Percentiles rank a stretch among this genome's conserved stretches.
Conservation (phyloP, 1,139 yeast species). For the Arxiozyma slooffiae region DNA sequence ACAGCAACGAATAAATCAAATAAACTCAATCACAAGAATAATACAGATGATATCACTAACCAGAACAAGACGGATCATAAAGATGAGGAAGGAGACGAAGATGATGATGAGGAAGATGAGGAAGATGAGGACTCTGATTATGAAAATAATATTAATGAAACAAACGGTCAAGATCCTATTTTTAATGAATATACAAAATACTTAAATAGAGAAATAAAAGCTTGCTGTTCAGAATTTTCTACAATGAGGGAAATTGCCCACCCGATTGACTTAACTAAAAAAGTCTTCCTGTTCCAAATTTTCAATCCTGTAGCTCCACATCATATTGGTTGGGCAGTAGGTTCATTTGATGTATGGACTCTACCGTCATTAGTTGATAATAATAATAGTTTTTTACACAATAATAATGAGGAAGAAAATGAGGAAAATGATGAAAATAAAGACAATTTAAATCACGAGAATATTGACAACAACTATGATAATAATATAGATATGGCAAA, state of each 20-base stretch:
- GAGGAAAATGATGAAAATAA: constrained; percentile 34
- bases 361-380: constrained; percentile 23
- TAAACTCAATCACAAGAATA: constrained; percentile 14
- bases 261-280: constrained; percentile 58
- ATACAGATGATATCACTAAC: neutral
- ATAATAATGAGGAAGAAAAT: constrained; percentile 34
- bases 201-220: constrained; percentile 45
- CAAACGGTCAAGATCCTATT: constrained; percentile 20
- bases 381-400: constrained; percentile 12
- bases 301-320: constrained; percentile 87
- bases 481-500: constrained; percentile 27
- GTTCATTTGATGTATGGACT: constrained; percentile 64
- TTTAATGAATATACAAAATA: constrained; percentile 23
- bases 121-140: constrained; percentile 18
- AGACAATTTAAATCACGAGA: constrained; percentile 20
- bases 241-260: constrained; percentile 45
- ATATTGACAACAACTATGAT: constrained; percentile 24
- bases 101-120: constrained; percentile 1
- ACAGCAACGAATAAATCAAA: constrained; percentile 14
- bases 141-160: constrained; percentile 11
- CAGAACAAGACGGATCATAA: neutral
- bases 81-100: neutral
- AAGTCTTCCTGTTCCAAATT: constrained; percentile 67
- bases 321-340: constrained; percentile 93
- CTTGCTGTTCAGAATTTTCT: constrained; percentile 66